Evolutionary conservation across 2,329 filamentous ascomycete genomes (phyloP).

Genomic region (Fusarium torulosum): DNA sequence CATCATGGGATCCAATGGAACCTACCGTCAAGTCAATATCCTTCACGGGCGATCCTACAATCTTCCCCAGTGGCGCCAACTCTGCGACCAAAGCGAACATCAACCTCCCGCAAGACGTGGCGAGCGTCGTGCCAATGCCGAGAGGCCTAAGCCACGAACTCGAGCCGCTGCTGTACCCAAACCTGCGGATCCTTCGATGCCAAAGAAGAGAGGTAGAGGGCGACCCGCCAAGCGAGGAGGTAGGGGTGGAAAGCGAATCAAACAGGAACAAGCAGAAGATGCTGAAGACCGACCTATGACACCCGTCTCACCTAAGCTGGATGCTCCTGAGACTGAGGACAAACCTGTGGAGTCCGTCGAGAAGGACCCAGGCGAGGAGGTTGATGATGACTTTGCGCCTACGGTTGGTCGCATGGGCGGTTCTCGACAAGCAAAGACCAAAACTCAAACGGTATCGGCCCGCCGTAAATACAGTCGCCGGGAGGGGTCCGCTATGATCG

Average conservation of each 20-base stretch:
- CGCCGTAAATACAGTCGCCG: conserved; percentile 87
- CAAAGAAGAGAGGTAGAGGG: conserved; percentile 58
- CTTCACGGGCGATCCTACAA: conserved; percentile 97
- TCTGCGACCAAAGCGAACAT: conserved; percentile 95
- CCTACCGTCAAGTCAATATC: conserved; percentile 96
- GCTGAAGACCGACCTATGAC: conserved; percentile 69
- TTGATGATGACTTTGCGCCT: conserved; percentile 57
- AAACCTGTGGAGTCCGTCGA: conserved; percentile 64
- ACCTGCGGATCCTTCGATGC: conserved; percentile 49
- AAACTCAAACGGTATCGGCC: conserved; percentile 83
- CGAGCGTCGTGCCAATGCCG: conserved; percentile 75
- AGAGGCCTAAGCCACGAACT: conserved; percentile 62
- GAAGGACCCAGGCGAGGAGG: conserved; percentile 59
- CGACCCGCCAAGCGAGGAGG: conserved; percentile 54
- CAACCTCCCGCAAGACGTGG: conserved; percentile 93
- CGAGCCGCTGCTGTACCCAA: conserved; percentile 53
- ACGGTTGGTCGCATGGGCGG: conserved; percentile 63
- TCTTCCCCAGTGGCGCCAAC: conserved; percentile 91
- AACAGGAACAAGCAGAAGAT: conserved; percentile 54
- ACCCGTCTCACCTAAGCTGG: conserved; percentile 66
- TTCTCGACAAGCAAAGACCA: conserved; percentile 64
- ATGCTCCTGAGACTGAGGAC: conserved; percentile 49
- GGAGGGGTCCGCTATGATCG: conserved; percentile 81
- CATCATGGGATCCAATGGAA: conserved; percentile 94
- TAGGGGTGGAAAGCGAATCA: conserved; percentile 56